phyloP scores from a whole-genome alignment of 2,329 filamentous ascomycete species.

The Microdochium paspali region DNA sequence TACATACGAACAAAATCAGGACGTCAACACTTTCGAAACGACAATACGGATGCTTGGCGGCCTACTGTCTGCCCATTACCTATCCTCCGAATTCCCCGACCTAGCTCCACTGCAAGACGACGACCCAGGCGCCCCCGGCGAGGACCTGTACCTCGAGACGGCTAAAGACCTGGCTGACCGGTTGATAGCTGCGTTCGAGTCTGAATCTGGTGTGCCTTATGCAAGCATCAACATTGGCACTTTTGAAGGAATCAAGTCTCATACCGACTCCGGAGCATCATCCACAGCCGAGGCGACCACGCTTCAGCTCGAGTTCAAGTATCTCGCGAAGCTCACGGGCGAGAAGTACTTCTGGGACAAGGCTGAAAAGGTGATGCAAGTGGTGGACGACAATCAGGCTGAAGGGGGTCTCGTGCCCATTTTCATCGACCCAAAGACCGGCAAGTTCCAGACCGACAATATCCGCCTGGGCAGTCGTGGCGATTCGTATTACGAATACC shows the following conservation, averaged over 20 bases:
- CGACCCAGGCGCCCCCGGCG: slow-evolving; percentile 62
- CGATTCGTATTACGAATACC: slow-evolving; percentile 97
- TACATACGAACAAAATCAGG: slow-evolving; percentile 83
- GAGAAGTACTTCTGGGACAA: slow-evolving; percentile 89
- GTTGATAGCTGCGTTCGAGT: slow-evolving; percentile 79
- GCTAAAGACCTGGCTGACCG: slow-evolving; percentile 87
- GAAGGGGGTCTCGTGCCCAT: slow-evolving; percentile 85
- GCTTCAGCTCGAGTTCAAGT: slow-evolving; percentile 93
- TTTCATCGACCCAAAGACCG: slow-evolving; percentile 72
- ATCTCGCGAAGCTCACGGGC: slow-evolving; percentile 87
- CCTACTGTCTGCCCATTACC: slow-evolving; percentile 84
- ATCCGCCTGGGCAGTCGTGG: slow-evolving; percentile 89
- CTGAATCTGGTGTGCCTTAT: slow-evolving; percentile 75
- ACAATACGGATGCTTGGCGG: slow-evolving; percentile 97
- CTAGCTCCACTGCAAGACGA: slow-evolving; percentile 67
- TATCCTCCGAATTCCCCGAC: slow-evolving; percentile 76
- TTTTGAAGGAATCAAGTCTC: slow-evolving; percentile 66
- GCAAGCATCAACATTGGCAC: slow-evolving; percentile 85
- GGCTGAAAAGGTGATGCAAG: slow-evolving; percentile 83
- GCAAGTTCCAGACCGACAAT: slow-evolving; percentile 72
- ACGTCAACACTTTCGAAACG: slow-evolving; percentile 96
- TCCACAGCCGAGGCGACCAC: slow-evolving; percentile 92
- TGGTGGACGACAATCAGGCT: slow-evolving; percentile 73
- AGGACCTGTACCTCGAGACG: slow-evolving; percentile 93
- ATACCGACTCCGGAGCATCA: slow-evolving; percentile 77